Base-by-base conservation (phyloP, 2,329 filamentous ascomycete genomes). In the Fusarium foetens region DNA sequence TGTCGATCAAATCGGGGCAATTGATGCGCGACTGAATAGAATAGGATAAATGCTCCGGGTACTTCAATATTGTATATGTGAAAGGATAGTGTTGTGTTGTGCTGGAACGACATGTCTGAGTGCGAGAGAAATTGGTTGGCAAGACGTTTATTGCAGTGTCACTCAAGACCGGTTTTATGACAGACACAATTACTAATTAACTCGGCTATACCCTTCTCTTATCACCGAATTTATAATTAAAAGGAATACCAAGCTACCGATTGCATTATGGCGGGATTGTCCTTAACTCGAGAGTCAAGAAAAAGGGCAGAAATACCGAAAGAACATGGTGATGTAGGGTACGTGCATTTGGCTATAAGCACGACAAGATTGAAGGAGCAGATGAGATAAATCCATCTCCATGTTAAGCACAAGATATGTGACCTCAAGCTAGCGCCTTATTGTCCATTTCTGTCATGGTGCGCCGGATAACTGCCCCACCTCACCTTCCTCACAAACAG, bases 321-420 rank as follows among this genome's bases (percentile, higher is more conserved):
- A n/a, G 17, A 7, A 9, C 1, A 7, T 2, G 3, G 9, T 3
- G 23, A 5, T 39, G 13, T 53, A 53, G 49, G 49, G 49, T 53
- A 39, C 8, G 13, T 27, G 19, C 5, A 21, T 52, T 38, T 36
- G 23, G 7, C 13, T 11, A 21, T 5, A 17, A 5, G 8, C 0
- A 1, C 0, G 29, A 35, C 4, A 52, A 16, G 27, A 53, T 27
- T n/a, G 27, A 9, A 13, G 2, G 3, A 21, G 4, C 19, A 52
- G 17, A 7, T 17, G 3, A 12, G 33, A 53, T 53, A n/a, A 8
- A 0, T 3, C 1, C 1, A 27, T 27, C 17, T 27, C 5, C 3
- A 12, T 6, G 6, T 5, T 5, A 0, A 12, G 3, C 13, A 27
- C 0, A 12, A 10, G 0, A 8, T 12, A 2, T 2, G 5, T 0